A percentile compares a stretch with the other conserved stretches of the same genome.
Conservation (phyloP, 1,284 basidiomycete genomes). For the Phaffia rhodozyma region DNA sequence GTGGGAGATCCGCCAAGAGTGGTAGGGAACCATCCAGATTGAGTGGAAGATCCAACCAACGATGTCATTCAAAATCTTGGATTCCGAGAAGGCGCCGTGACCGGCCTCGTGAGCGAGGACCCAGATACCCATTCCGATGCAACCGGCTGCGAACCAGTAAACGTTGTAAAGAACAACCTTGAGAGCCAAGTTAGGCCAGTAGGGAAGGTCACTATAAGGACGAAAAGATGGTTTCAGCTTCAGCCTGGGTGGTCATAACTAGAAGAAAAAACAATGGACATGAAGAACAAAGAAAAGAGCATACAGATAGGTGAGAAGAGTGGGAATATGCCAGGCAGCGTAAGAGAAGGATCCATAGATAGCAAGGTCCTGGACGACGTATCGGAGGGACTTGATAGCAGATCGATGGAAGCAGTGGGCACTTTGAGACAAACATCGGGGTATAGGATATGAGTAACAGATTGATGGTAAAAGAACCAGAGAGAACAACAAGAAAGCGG, state of each 20-base stretch:
- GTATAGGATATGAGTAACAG: not conserved
- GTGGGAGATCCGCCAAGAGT: slow-evolving; percentile 95
- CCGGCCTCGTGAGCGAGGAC: slow-evolving; percentile 51
- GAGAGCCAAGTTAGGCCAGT: slow-evolving; percentile 20
- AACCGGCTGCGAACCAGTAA: slow-evolving; percentile 72
- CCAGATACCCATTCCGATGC: slow-evolving; percentile 72
- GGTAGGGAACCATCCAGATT: slow-evolving; percentile 86
- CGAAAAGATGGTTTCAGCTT: not conserved
- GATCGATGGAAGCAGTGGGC: slow-evolving; percentile 18
- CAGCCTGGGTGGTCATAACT: not conserved
- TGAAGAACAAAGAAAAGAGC: not conserved
- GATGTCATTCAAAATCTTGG: slow-evolving; percentile 81
- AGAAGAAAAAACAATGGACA: not conserved
- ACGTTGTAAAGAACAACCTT: slow-evolving; percentile 57
- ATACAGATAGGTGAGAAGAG: slow-evolving; percentile 7
- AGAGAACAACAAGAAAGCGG: not conserved
- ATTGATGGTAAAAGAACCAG: not conserved
- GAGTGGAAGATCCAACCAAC: slow-evolving; percentile 94
- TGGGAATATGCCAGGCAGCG: slow-evolving; percentile 9
- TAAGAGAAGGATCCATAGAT: slow-evolving; percentile 10
- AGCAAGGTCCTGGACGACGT: slow-evolving; percentile 15
- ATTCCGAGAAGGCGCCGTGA: slow-evolving; percentile 92
- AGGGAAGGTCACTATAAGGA: slow-evolving; percentile 3
- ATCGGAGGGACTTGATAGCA: slow-evolving; percentile 12
- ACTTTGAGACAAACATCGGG: not conserved